Evolutionary conservation across 2,329 filamentous ascomycete species (phyloP).

Genomic region (Sporothrix mexicana): DNA sequence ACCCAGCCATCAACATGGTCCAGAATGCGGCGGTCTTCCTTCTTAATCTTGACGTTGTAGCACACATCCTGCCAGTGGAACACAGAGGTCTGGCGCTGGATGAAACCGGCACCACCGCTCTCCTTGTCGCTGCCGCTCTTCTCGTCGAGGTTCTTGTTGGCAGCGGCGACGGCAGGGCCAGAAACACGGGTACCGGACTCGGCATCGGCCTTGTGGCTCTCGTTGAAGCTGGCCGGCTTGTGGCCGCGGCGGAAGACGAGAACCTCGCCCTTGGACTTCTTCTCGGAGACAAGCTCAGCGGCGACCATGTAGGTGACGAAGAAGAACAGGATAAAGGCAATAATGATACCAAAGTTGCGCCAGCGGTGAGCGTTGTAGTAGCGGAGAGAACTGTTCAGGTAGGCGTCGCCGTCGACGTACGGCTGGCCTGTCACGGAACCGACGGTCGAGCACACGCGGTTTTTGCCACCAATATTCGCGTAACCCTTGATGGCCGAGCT

Average conservation of each 20-base stretch:
- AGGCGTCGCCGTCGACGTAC: conserved; percentile 63
- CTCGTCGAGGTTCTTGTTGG: conserved; percentile 22
- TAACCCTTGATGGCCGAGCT: conserved; percentile 47
- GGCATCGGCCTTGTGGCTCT: conserved; percentile 67
- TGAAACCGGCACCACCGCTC: conserved; percentile 52
- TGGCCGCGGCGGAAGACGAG: conserved; percentile 76
- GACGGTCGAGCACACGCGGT: conserved; percentile 63
- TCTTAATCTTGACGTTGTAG: conserved; percentile 80
- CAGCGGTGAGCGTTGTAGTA: conserved; percentile 68
- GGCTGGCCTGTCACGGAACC: conserved; percentile 61
- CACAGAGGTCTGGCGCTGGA: conserved; percentile 71
- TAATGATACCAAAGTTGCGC: conserved; percentile 73
- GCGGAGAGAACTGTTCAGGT: conserved; percentile 58
- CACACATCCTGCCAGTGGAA: conserved; percentile 89
- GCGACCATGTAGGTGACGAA: conserved; percentile 65
- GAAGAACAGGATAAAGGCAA: conserved; percentile 69
- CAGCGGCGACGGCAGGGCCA: conserved; percentile 45
- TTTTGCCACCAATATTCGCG: conserved; percentile 43
- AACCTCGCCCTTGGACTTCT: conserved; percentile 77
- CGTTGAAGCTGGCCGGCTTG: conserved; percentile 62
- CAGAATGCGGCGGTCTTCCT: conserved; percentile 74
- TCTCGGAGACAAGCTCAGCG: conserved; percentile 68
- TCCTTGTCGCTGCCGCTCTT: conserved; percentile 24
- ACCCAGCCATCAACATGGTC: conserved; percentile 94
- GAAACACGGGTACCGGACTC: conserved; percentile 58